These are phyloP conservation scores for Insectozyma bohioensis DNA, from an alignment of 1,139 yeast genomes.

Conservation along the genomic window DNA sequence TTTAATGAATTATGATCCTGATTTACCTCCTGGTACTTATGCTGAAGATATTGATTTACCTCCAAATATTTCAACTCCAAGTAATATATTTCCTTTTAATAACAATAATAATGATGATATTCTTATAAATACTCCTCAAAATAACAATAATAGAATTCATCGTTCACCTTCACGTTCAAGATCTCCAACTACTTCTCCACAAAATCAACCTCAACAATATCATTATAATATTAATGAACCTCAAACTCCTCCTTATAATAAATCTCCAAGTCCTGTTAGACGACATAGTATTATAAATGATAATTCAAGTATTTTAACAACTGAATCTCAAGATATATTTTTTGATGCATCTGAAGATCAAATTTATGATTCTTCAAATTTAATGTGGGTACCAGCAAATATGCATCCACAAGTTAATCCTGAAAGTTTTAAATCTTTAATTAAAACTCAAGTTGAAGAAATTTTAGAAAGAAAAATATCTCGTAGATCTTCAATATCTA, in stretches of 20 bases:
- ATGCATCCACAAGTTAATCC: conserved; percentile 94
- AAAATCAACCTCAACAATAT: conserved; percentile 4
- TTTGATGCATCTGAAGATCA: conserved; percentile 29
- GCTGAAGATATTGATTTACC: conserved; percentile 26
- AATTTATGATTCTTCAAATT: conserved; percentile 23
- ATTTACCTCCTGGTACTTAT: conserved; percentile 37
- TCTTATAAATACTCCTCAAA: neutral
- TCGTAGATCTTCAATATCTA: conserved; percentile 26
- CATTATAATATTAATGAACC: conserved; percentile 3
- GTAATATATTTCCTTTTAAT: too few species aligned
- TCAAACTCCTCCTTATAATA: conserved; percentile 4
- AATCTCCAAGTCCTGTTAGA: conserved; percentile 11
- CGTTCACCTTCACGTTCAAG: conserved; percentile 7
- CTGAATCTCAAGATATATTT: conserved; percentile 21
- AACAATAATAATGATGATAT: conserved; percentile 8
- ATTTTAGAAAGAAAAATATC: conserved; percentile 44
- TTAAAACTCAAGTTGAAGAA: conserved; percentile 77
- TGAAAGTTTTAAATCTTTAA: conserved; percentile 81
- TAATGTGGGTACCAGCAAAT: conserved; percentile 93
- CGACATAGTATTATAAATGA: conserved; percentile 8
- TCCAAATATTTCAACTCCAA: too few species aligned
- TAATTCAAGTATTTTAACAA: conserved; percentile 10
- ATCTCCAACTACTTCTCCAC: conserved; percentile 9
- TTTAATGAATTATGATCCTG: conserved; percentile 55
- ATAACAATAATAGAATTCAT: conserved; percentile 3